Evolutionary conservation across 352 stramenopile species (phyloP).

Genomic region (Pythium graminicola): DNA sequence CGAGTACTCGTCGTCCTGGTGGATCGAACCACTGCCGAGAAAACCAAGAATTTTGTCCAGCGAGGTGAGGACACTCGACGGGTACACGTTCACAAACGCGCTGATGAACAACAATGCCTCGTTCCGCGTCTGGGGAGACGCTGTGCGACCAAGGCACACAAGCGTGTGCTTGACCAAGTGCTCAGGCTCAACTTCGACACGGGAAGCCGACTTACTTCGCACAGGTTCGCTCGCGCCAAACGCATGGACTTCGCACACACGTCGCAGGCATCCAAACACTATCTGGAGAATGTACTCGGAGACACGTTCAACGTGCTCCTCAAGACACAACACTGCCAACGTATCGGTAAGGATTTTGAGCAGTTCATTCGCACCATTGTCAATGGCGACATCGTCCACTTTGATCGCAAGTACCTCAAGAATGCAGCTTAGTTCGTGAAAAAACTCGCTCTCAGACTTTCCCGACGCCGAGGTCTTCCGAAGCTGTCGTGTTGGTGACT

Average conservation of each 20-base stretch:
- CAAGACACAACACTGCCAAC: slow-evolving; percentile 47
- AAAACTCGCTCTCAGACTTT: slow-evolving; percentile 22
- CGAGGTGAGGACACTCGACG: slow-evolving; percentile 59
- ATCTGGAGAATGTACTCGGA: slow-evolving; percentile 82
- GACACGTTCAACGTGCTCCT: slow-evolving; percentile 42
- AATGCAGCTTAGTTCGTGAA: slow-evolving; percentile 60
- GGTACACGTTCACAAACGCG: slow-evolving; percentile 68
- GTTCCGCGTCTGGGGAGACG: slow-evolving; percentile 72
- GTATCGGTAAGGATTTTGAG: slow-evolving; percentile 53
- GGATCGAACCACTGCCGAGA: slow-evolving; percentile 46
- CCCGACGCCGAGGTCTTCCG: slow-evolving; percentile 6
- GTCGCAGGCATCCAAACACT: slow-evolving; percentile 67
- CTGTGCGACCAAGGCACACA: slow-evolving; percentile 49
- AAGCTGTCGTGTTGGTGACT: slow-evolving; percentile 12
- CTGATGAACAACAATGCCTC: slow-evolving; percentile 79
- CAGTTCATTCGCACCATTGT: slow-evolving; percentile 28
- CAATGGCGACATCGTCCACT: slow-evolving; percentile 34
- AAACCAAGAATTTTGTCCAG: slow-evolving; percentile 77
- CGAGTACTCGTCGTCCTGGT: slow-evolving; percentile 80
- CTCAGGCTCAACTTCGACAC: slow-evolving; percentile 38
- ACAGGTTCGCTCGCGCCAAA: neutral
- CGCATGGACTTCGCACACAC: slow-evolving; percentile 50
- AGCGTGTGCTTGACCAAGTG: slow-evolving; percentile 77
- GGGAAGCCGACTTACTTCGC: slow-evolving; percentile 21
- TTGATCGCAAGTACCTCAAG: slow-evolving; percentile 75